A percentile compares a stretch with the other conserved stretches of the same genome.
Evolutionary conservation across 305 asterid species (phyloP).

Genomic region (Petunia hybrid): DNA sequence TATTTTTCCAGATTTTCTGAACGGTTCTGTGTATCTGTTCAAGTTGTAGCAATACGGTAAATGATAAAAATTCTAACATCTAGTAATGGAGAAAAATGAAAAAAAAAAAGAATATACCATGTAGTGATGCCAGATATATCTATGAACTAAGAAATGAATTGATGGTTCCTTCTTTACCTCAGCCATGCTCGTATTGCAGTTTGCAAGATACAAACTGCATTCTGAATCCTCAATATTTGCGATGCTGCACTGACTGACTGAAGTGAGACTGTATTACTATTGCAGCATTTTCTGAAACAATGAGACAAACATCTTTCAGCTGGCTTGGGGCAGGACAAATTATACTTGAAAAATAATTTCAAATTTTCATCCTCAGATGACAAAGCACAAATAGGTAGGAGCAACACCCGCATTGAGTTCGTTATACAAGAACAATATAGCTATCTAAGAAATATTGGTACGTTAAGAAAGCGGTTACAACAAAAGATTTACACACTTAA

Average conservation of each 20-base stretch:
- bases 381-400: conserved; percentile 14
- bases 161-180: conserved; percentile 50
- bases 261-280: conserved; percentile 79
- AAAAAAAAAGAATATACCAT: conserved; percentile 41
- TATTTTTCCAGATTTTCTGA: conserved; percentile 45
- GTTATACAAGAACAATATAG: neutral
- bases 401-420: neutral
- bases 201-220: conserved; percentile 68
- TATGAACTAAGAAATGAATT: conserved; percentile 40
- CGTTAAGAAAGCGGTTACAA: neutral
- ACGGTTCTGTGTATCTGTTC: conserved; percentile 59
- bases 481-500: neutral
- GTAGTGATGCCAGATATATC: conserved; percentile 47
- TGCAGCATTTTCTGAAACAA: conserved; percentile 86
- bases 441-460: conserved; percentile 7
- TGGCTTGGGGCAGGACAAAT: neutral
- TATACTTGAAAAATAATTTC: neutral
- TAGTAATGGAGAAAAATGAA: conserved; percentile 29
- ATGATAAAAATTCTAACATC: conserved; percentile 1
- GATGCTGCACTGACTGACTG: conserved; percentile 57
- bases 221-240: conserved; percentile 57
- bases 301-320: conserved; percentile 67
- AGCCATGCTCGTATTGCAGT: conserved; percentile 69
- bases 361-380: conserved; percentile 6
- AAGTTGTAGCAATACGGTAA: conserved; percentile 37